phyloP scores from a whole-genome alignment of 805 yeast genomes.

The Scheffersomyces ergatensis region DNA sequence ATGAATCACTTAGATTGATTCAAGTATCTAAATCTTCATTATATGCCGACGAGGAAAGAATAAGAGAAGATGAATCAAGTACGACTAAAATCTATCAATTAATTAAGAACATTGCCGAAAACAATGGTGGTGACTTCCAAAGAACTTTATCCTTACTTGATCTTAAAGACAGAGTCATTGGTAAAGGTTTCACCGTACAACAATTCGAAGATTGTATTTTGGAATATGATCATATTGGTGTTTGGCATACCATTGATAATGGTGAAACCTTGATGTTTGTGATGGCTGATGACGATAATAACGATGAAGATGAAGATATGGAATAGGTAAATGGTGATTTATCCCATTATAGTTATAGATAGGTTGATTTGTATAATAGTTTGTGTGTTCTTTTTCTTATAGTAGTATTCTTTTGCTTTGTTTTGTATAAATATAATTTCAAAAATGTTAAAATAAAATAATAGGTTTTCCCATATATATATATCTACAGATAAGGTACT shows the following conservation, averaged over 20 bases:
- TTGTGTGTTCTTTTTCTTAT: no score
- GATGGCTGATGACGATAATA: constrained; percentile 27
- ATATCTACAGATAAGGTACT: no score
- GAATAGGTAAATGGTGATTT: constrained; percentile 7
- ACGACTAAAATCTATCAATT: constrained; percentile 70
- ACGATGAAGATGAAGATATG: constrained; percentile 25
- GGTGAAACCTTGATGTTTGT: constrained; percentile 62
- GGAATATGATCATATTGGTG: constrained; percentile 67
- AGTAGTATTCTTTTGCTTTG: no score
- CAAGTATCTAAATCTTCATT: constrained; percentile 87
- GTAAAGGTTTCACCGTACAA: constrained; percentile 80
- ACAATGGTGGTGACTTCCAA: constrained; percentile 23
- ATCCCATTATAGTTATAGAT: no score
- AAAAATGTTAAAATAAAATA: no score
- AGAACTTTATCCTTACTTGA: constrained; percentile 41
- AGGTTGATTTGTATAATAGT: no score
- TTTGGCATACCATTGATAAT: constrained; percentile 76
- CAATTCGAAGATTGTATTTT: constrained; percentile 73
- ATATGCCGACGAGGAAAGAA: constrained; percentile 48
- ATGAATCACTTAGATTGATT: constrained; percentile 86
- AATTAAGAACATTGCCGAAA: constrained; percentile 56
- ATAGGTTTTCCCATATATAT: no score
- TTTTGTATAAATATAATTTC: no score
- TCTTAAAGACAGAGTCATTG: constrained; percentile 63
- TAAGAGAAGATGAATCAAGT: constrained; percentile 61